These are phyloP conservation scores for Cyberlindnera misumaiensis DNA, from an alignment of 805 yeast species.

Conservation along the genomic window DNA sequence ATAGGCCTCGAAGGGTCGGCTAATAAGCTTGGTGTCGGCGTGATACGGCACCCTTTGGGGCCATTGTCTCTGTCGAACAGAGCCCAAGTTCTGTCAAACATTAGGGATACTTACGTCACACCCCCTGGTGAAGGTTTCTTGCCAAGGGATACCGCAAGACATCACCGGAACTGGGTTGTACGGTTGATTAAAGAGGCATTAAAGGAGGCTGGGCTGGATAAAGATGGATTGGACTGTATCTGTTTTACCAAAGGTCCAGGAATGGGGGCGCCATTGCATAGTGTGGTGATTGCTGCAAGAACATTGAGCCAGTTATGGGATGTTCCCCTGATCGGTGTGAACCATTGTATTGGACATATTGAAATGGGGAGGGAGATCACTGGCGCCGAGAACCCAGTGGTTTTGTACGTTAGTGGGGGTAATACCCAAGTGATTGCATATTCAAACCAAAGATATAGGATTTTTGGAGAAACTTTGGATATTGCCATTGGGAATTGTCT, in stretches of 20 bases:
- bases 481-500: constrained; percentile 97
- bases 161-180: constrained; percentile 92
- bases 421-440: constrained; percentile 98
- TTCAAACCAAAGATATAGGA: constrained; percentile 85
- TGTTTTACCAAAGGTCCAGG: constrained; percentile 99
- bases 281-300: constrained; percentile 89
- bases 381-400: constrained; percentile 96
- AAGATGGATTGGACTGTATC: constrained; percentile 60
- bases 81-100: constrained; percentile 78
- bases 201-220: constrained; percentile 46
- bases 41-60: constrained; percentile 69
- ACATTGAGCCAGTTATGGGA: constrained; percentile 74
- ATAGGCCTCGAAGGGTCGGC: constrained; percentile 97
- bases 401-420: constrained; percentile 95
- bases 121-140: constrained; percentile 98
- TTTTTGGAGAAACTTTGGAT: constrained; percentile 98
- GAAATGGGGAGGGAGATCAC: constrained; percentile 99
- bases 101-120: constrained; percentile 89
- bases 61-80: constrained; percentile 46
- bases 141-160: constrained; percentile 95
- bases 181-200: constrained; percentile 65
- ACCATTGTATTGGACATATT: constrained; percentile 96
- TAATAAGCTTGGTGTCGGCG: constrained; percentile 91
- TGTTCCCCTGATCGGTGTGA: constrained; percentile 86
- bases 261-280: constrained; percentile 97